Evolutionary conservation across 148 eudicot species (phyloP).

Genomic region (Heliamphora exappendiculata): DNA sequence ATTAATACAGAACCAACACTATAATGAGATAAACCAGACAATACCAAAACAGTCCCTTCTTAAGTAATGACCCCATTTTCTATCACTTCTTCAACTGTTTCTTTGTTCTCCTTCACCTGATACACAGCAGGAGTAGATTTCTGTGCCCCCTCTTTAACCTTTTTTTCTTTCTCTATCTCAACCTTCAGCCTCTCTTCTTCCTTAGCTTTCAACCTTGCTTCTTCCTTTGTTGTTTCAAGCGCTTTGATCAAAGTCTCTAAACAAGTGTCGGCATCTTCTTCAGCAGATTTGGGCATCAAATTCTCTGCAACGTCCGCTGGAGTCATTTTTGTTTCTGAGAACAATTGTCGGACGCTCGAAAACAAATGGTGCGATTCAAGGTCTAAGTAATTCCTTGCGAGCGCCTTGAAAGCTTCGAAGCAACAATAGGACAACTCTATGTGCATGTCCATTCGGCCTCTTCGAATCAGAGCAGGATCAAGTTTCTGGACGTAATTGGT

Average conservation of each 20-base stretch:
- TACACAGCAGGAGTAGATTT: background rate
- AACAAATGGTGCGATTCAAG: slow-evolving; percentile 33
- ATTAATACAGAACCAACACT: too few relatives aligned
- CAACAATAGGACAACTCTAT: slow-evolving; percentile 41
- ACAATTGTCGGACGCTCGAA: slow-evolving; percentile 11
- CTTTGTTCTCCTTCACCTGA: background rate
- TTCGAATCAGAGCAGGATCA: slow-evolving; percentile 42
- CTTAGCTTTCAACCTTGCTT: slow-evolving; percentile 18
- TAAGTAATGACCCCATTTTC: background rate
- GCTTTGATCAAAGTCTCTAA: slow-evolving; percentile 27
- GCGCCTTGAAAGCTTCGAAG: slow-evolving; percentile 40
- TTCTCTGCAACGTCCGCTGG: slow-evolving; percentile 57
- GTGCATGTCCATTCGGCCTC: slow-evolving; percentile 53
- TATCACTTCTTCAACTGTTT: background rate
- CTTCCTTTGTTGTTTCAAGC: slow-evolving; percentile 20
- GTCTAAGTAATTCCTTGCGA: slow-evolving; percentile 36
- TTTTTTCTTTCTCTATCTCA: background rate
- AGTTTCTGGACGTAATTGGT: slow-evolving; percentile 46
- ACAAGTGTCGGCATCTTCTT: slow-evolving; percentile 16
- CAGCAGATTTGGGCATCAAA: slow-evolving; percentile 35
- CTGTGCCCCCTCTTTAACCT: background rate
- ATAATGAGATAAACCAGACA: too few relatives aligned
- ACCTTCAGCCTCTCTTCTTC: slow-evolving; percentile 12
- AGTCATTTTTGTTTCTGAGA: slow-evolving; percentile 34
- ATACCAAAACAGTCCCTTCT: too few relatives aligned